Base-by-base conservation (phyloP, 2,329 filamentous ascomycete species). In the Fusarium newnesense region DNA sequence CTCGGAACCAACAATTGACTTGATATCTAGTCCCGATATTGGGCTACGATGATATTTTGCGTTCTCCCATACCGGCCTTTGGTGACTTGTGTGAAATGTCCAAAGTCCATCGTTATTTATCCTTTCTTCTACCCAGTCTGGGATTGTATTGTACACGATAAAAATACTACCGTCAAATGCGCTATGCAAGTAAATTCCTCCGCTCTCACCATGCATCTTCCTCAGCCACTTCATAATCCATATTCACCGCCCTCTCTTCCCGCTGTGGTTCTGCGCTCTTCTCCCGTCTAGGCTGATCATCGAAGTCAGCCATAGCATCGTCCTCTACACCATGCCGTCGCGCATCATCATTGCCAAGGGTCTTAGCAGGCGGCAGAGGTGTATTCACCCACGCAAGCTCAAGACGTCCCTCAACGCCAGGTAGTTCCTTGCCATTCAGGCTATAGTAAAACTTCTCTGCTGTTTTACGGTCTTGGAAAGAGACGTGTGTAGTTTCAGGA, bases 361-460 rank as follows among this genome's bases (percentile, higher is more conserved):
- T 37, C n/a, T 72, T 72, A 24, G 75, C 76, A 10, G 77, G 76
- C 1, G 76, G 71, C 9, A 79, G 69, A 18, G 80, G 72, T 30
- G 75, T 72, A 40, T 75, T 83, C 30, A 85, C 85, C 93, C 93
- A 96, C 2, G 87, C 81, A 43, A 94, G 80, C 61, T 94, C 90
- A 18, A 94, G 84, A 50, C 87, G 88, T 46, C 88, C 90, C 3
- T 86, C 83, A 16, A 94, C 82, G 11, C 90, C 88, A 1, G 91
- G 89, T 44, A 95, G 88, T 26, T 87, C 83, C 47, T 86, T 86
- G 50, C 85, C 85, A 52, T 87, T 79, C n/a, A 90, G 82, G 34
- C 87, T 85, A 75, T 89, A 88, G 83, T 88, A 89, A 76, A 92
- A 91, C 72, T 87, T 90, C 79, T 96, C 93, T 8, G 92, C 93